Evolutionary conservation across 108 stramenopile species (phyloP), one percentile per base, ranked within the genome.

Genomic region (Stephanodiscus triporus): DNA sequence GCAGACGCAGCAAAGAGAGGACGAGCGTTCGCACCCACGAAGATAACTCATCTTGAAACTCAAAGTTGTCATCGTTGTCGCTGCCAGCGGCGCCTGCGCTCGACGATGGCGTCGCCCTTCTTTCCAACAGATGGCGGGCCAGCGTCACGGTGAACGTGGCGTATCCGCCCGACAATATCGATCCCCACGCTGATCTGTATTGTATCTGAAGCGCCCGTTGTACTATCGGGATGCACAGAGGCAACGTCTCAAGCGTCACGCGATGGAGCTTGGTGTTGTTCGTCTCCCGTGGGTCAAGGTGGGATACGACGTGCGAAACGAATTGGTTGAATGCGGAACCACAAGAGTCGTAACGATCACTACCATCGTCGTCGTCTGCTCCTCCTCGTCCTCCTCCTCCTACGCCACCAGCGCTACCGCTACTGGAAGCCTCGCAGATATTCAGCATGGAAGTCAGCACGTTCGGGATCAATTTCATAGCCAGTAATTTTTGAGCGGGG

Each of bases 381-480:
- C 37, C 62, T 36, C 40, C 73, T 9, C n/a, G n/a, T n/a, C 40
- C 40, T 5, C 32, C 32, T 34, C 32, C 32, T 34, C 32, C 5
- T 34, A 4, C 2, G 45, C 2, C 48, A 6, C 16, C 19, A 2
- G 6, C 19, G 75, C 78, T 65, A 4, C 37, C 37, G 24, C 26
- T 7, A 20, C 22, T 10, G 36, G 50, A 34, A 13, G 61, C 55
- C 19, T 85, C 82, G 74, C 81, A 81, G 9, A 60, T 51, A n/a
- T 82, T 49, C 40, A 63, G 17, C 58, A 78, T 73, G 51, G 78
- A 76, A 34, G 32, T 55, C 1, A 85, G 66, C 2, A 89, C 66
- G 19, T 72, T 68, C 30, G 88, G 63, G 3, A 88, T 27, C 58
- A 89, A 66, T 69, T 85, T 84, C 23, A 89, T 78, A 13, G 75